Base-by-base conservation (phyloP, 129 eudicot genomes). In the Mikania micrantha region DNA sequence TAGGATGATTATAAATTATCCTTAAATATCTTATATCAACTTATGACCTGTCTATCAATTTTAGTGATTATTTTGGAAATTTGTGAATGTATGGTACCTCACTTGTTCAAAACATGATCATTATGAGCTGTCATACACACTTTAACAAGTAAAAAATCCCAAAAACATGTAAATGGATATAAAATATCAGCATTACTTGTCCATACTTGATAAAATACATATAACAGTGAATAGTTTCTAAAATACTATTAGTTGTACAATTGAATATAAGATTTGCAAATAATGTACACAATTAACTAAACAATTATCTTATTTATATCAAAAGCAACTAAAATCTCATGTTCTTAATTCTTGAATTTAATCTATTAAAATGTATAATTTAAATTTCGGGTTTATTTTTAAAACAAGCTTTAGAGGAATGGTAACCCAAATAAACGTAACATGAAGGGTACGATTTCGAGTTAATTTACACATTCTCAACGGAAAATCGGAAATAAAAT, bases 61-160 rank as follows among this genome's bases (percentile, higher is more conserved):
- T 54, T 54, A 25, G 15, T 24, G 7, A 5, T 54, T 54, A 13
- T 24, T 54, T 54, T 54, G 31, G 60, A 11, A 54, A 54, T 12
- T 25, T 54, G 35, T 54, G 35, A 35, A 12, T 25, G 53, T 27
- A 38, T 32, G 73, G 63, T 67, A 49, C 35, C 35, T 35, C 36
- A 40, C 69, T 64, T 64, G 20, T n/a, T 42, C 9, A 67, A 20
- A 35, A 9, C 50, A 36, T 25, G 39, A 53, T 68, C 36, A 36
- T 38, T 54, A 28, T 53, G 53, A 36, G 74, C 54, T 69, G 74
- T 69, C 74, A 69, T 36, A 53, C 36, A 39, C 62, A 32, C 28
- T 24, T 53, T 32, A 4, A 69, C 39, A 22, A 13, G 9, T 25
- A 69, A 21, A 36, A 21, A 35, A 12, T 22, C 12, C 12, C 9